Conservation (phyloP, 371 early-diverging fungal species). For the Apophysomyces ossiformis region DNA sequence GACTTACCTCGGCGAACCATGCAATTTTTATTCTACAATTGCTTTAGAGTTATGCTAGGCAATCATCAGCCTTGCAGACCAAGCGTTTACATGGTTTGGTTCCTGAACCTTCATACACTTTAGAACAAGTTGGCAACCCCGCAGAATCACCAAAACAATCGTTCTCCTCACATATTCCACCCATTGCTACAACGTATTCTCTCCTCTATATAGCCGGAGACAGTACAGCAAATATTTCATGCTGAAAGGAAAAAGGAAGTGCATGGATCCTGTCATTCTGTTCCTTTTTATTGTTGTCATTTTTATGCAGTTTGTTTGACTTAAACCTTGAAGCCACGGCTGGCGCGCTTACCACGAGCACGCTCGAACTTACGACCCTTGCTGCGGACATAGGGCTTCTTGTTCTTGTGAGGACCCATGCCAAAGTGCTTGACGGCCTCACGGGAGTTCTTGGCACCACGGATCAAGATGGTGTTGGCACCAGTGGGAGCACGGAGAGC, state of each 20-base stretch:
- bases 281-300: not conserved
- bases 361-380: constrained; percentile 98
- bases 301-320: constrained; percentile 4
- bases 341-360: constrained; percentile 97
- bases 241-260: not conserved
- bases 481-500: constrained; percentile 95
- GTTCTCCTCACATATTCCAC: too few relatives aligned
- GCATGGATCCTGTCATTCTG: constrained; percentile 1
- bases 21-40: too few relatives aligned
- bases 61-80: too few relatives aligned
- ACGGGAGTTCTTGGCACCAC: constrained; percentile 77
- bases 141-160: too few relatives aligned
- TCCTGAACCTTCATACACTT: too few relatives aligned
- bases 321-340: constrained; percentile 89
- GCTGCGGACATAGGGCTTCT: constrained; percentile 91
- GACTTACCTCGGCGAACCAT: too few relatives aligned
- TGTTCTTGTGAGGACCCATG: constrained; percentile 71
- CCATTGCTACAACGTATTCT: too few relatives aligned
- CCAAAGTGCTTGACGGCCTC: constrained; percentile 93
- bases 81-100: too few relatives aligned
- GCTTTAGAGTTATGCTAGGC: too few relatives aligned
- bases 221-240: too few relatives aligned
- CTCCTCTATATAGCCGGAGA: too few relatives aligned
- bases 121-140: too few relatives aligned
- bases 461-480: constrained; percentile 88